A percentile compares a stretch with the other conserved stretches of the same genome.
phyloP scores from a whole-genome alignment of 257 asterid species.

The Jacaranda copaia region DNA sequence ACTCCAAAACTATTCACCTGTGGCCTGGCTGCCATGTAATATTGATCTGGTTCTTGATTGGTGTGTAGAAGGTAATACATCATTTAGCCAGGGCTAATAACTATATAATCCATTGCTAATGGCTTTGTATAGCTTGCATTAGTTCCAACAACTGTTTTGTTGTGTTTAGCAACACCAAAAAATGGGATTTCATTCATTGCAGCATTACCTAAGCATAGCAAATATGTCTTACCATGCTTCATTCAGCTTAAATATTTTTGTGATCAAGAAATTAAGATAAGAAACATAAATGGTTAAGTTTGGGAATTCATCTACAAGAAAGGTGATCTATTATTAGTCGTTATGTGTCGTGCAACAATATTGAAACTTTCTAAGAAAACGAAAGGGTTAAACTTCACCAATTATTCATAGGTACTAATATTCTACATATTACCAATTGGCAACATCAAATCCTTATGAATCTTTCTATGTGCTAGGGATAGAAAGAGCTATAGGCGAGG shows the following conservation, averaged over 20 bases:
- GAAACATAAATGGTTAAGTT: background rate
- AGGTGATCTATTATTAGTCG: background rate
- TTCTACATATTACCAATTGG: too few relatives aligned
- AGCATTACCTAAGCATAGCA: constrained; percentile 59
- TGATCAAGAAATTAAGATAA: background rate
- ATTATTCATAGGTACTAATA: too few relatives aligned
- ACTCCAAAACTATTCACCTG: constrained; percentile 37
- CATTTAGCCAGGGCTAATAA: constrained; percentile 61
- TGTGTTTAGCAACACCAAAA: constrained; percentile 59
- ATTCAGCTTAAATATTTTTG: constrained; percentile 49
- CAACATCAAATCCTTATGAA: too few relatives aligned
- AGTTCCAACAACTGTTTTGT: constrained; percentile 60
- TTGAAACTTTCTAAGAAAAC: too few relatives aligned
- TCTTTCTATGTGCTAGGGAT: too few relatives aligned
- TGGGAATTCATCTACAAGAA: background rate
- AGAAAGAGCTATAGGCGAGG: too few relatives aligned
- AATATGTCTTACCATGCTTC: constrained; percentile 47
- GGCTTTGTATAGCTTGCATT: constrained; percentile 71
- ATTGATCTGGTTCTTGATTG: constrained; percentile 38
- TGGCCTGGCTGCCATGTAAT: constrained; percentile 67
- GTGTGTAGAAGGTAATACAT: constrained; percentile 60
- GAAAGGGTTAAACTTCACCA: too few relatives aligned
- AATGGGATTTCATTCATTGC: constrained; percentile 64
- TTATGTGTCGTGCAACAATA: too few relatives aligned
- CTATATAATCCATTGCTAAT: constrained; percentile 42